Conservation (phyloP, 495 filamentous ascomycete genomes). For the Penicillium ucsense region DNA sequence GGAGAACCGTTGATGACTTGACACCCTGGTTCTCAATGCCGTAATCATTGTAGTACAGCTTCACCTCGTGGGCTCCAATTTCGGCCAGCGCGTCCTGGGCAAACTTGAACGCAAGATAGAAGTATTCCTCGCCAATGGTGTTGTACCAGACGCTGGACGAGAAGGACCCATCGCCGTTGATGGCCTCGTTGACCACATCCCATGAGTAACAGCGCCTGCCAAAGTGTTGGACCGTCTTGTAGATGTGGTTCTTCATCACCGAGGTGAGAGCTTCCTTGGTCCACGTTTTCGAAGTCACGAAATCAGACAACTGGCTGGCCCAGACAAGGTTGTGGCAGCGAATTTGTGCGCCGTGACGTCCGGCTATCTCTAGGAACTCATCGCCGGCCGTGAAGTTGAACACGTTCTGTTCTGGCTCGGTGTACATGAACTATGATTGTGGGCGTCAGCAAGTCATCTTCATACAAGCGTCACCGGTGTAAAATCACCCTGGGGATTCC, state of each 20-base stretch:
- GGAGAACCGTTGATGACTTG: slow-evolving; percentile 37
- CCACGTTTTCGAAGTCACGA: slow-evolving; percentile 38
- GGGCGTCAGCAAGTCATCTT: neutral
- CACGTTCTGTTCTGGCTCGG: slow-evolving; percentile 26
- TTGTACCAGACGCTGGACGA: slow-evolving; percentile 16
- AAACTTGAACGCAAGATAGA: slow-evolving; percentile 28
- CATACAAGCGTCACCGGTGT: too few relatives aligned
- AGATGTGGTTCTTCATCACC: slow-evolving; percentile 38
- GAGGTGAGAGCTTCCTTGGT: slow-evolving; percentile 32
- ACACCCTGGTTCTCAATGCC: slow-evolving; percentile 46
- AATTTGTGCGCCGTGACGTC: slow-evolving; percentile 32
- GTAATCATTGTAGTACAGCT: slow-evolving; percentile 61
- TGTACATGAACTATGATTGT: slow-evolving; percentile 25
- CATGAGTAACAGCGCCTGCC: slow-evolving; percentile 30
- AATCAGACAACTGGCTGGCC: slow-evolving; percentile 43
- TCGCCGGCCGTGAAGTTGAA: slow-evolving; percentile 44
- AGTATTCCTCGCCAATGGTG: slow-evolving; percentile 18
- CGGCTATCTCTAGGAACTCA: slow-evolving; percentile 34
- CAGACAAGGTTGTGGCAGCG: slow-evolving; percentile 53
- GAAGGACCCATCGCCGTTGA: slow-evolving; percentile 33
- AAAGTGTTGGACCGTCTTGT: slow-evolving; percentile 35
- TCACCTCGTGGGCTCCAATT: slow-evolving; percentile 25
- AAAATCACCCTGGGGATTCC: neutral
- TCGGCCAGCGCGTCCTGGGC: slow-evolving; percentile 29
- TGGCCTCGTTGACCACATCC: slow-evolving; percentile 48